phyloP scores from a whole-genome alignment of 2,329 filamentous ascomycete species.

The Sporothrix pallida region DNA sequence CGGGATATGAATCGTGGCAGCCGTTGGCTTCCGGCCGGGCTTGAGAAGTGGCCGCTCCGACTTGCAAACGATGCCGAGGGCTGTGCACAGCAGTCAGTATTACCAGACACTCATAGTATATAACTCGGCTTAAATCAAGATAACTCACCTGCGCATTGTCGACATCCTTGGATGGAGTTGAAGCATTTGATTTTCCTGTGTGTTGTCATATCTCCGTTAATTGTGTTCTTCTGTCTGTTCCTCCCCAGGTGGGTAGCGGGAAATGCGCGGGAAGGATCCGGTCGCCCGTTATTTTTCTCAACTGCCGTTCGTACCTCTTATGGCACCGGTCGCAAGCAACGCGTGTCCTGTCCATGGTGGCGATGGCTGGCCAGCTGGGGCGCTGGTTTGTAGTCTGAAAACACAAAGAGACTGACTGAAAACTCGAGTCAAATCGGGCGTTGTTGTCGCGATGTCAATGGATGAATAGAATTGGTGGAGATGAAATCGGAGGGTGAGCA shows the following conservation, averaged over 20 bases:
- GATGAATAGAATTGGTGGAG: not conserved
- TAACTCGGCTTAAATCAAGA: not conserved
- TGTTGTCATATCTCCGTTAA: not conserved
- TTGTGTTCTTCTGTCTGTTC: not conserved
- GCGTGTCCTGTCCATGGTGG: constrained; percentile 20
- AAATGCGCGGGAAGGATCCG: not conserved
- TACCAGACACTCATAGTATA: not conserved
- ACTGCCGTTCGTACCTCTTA: not conserved
- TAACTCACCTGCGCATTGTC: constrained; percentile 13
- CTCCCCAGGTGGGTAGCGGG: not conserved
- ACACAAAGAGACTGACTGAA: not conserved
- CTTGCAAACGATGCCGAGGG: constrained; percentile 17
- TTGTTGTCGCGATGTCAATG: not conserved
- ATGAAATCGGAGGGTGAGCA: not conserved
- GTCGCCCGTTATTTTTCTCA: not conserved
- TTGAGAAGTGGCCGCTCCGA: constrained; percentile 16
- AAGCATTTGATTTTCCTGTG: constrained; percentile 23
- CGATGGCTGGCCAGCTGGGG: no score
- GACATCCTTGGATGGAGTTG: constrained; percentile 18
- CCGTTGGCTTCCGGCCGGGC: constrained; percentile 23
- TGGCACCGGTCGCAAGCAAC: constrained; percentile 21
- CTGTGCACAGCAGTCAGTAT: not conserved
- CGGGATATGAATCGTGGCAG: not conserved
- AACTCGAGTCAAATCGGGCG: not conserved
- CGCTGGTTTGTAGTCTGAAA: not conserved